Base-by-base conservation (phyloP, 495 filamentous ascomycete species). In the Aspergillus leporis region DNA sequence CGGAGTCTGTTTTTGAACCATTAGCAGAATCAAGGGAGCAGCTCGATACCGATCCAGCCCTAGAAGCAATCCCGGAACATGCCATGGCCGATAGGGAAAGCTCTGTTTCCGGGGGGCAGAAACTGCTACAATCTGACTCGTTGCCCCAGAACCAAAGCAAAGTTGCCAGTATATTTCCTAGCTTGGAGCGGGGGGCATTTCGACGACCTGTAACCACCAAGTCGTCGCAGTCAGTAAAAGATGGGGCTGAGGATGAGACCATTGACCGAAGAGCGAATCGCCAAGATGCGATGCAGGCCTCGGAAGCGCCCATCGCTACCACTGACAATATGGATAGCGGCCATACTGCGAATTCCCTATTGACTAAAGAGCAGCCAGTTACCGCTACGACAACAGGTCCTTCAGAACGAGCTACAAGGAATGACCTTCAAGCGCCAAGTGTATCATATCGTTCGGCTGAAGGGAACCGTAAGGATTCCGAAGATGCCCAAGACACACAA, bases 271-370 rank as follows among this genome's bases (percentile, higher is more conserved):
- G 66, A 75, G 64, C 64, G 45, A 74, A 74, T 74, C 75, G 81
- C 61, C 80, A 82, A 55, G 79, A 78, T 58, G 79, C 73, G 62
- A 72, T 82, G 62, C 73, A 78, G 65, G 72, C 83, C 62, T 73
- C 67, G 64, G 81, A 82, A 65, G 81, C 81, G 62, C 78, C 80
- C 47, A 57, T 71, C 48, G 64, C 66, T 55, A 64, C 67, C 46
- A 46, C 50, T 41, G 56, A 63, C 56, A 19, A 50, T 41, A 64
- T 58, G 58, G 57, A 65, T n/a, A 64, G 56, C 18, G 38, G 34
- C 18, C n/a, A 67, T 23, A 58, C 55, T 30, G 25, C 52, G n/a
- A 61, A 54, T 45, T 34, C 59, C 47, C 57, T 62, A 43, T 49
- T 58, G 16, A 36, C 47, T 58, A 51, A 46, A 55, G 57, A 63